These are phyloP conservation scores for Solanum dulcamara DNA, from an alignment of 257 asterid genomes.

Conservation along the genomic window DNA sequence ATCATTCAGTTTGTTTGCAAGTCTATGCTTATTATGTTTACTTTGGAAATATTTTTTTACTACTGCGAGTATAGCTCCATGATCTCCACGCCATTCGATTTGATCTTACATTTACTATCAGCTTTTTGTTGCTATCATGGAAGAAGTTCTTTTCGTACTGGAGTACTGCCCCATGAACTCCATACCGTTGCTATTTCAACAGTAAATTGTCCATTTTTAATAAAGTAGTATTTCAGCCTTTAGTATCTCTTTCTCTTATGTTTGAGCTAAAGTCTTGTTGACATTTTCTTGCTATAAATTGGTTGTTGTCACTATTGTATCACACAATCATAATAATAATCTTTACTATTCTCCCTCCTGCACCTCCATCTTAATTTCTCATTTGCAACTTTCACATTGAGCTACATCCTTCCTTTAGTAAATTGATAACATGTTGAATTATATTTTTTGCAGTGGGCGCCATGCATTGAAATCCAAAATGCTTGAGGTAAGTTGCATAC, in stretches of 20 bases:
- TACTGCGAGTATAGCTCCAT: background rate
- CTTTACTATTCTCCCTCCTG: background rate
- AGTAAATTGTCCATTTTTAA: background rate
- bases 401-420: background rate
- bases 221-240: background rate
- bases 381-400: background rate
- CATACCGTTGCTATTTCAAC: background rate
- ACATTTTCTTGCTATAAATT: background rate
- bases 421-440: constrained; percentile 3
- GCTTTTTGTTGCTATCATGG: background rate
- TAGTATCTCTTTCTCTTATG: background rate
- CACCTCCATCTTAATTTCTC: background rate
- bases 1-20: background rate
- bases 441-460: constrained; percentile 61
- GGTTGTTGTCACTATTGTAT: background rate
- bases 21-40: background rate
- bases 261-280: background rate
- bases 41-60: background rate
- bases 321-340: background rate
- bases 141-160: background rate
- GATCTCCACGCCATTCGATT: background rate
- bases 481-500: constrained; percentile 51
- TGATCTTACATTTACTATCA: background rate
- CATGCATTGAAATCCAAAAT: constrained; percentile 91
- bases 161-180: background rate